A percentile compares a stretch with the other conserved stretches of the same genome.
phyloP scores from a whole-genome alignment of 306 rosid species.

The Hippophae tibetana region DNA sequence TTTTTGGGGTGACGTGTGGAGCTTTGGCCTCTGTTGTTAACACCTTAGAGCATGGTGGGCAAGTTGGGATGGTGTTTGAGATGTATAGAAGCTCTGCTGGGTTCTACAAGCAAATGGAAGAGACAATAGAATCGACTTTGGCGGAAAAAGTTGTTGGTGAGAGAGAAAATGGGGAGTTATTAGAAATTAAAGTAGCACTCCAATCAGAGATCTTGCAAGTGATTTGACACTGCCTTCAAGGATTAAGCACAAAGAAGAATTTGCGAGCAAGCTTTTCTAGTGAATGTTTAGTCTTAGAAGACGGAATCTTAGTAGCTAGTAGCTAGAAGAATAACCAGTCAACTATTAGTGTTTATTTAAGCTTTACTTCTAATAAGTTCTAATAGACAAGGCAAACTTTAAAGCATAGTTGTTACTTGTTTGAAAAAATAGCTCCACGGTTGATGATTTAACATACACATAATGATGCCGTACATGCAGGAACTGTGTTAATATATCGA shows the following conservation, averaged over 20 bases:
- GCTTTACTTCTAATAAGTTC: no score
- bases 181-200: constrained; percentile 53
- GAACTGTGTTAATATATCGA: no score
- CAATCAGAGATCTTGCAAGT: constrained; percentile 36
- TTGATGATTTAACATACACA: no score
- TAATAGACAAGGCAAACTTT: no score
- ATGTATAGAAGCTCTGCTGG: constrained; percentile 48
- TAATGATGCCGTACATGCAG: no score
- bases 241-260: constrained; percentile 26
- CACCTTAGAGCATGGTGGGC: constrained; percentile 69
- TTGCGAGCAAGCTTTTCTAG: constrained; percentile 64
- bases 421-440: no score
- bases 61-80: constrained; percentile 77
- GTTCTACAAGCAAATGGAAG: constrained; percentile 61
- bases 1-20: constrained; percentile 43
- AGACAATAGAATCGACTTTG: constrained; percentile 33
- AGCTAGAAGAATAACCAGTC: no score
- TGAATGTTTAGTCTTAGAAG: no score
- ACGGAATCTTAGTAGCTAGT: no score
- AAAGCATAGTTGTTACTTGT: no score
- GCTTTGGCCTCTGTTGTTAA: constrained; percentile 53
- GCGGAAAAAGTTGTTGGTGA: constrained; percentile 25
- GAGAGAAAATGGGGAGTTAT: constrained; percentile 61
- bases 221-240: constrained; percentile 17
- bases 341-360: no score